Percentiles rank a stretch among this genome's conserved stretches.
These are phyloP conservation scores for Populus nigra DNA, from an alignment of 345 rosid genomes.

Conservation along the genomic window DNA sequence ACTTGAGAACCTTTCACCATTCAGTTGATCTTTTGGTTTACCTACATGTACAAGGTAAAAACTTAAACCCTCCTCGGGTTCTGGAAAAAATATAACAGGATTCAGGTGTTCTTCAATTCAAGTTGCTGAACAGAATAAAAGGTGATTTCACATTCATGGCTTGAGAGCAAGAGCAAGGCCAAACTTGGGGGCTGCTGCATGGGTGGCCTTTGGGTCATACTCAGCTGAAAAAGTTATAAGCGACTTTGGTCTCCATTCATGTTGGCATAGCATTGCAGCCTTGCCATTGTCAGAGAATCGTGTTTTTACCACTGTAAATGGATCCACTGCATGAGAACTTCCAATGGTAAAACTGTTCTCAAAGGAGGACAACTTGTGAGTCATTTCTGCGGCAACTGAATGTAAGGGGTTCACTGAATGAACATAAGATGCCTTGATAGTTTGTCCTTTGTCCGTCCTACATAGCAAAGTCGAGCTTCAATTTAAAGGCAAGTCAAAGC, in stretches of 20 bases:
- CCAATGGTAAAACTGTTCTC: constrained; percentile 64
- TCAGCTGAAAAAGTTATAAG: constrained; percentile 64
- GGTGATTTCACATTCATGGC: constrained; percentile 40
- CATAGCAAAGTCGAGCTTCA: background rate
- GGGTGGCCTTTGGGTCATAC: constrained; percentile 54
- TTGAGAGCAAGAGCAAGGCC: constrained; percentile 77
- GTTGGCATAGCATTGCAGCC: constrained; percentile 60
- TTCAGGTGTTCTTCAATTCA: constrained; percentile 8
- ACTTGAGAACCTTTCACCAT: constrained; percentile 7
- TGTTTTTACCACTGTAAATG: constrained; percentile 53
- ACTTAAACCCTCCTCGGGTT: constrained; percentile 6
- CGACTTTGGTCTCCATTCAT: constrained; percentile 81
- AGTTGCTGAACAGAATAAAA: background rate
- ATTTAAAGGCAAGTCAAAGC: background rate
- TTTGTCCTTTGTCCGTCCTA: constrained; percentile 75
- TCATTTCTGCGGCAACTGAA: constrained; percentile 70
- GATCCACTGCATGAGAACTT: constrained; percentile 54
- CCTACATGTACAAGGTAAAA: constrained; percentile 16
- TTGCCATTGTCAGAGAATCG: constrained; percentile 58
- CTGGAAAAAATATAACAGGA: constrained; percentile 2
- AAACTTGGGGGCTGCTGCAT: constrained; percentile 49
- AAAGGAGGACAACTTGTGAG: constrained; percentile 55
- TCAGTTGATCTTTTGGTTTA: constrained; percentile 10
- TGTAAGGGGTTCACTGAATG: constrained; percentile 56
- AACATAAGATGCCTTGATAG: constrained; percentile 63